Evolutionary conservation across 257 asterid genomes (phyloP).

Genomic region (Capsicum baccatum): DNA sequence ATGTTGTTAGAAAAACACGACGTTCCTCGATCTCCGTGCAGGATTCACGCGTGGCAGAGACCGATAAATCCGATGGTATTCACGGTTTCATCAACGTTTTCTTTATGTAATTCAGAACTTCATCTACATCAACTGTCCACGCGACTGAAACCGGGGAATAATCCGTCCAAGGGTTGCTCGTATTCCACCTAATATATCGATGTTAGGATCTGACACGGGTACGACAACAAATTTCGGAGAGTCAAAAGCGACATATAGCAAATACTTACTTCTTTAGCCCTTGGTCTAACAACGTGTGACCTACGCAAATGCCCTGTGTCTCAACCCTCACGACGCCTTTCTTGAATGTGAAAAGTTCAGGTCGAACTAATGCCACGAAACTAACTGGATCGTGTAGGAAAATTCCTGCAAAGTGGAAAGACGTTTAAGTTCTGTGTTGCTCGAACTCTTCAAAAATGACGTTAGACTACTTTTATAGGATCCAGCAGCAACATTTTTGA

Average conservation of each 20-base stretch:
- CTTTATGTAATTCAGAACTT: conserved; percentile 61
- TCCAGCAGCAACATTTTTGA: background rate
- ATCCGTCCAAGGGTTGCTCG: conserved; percentile 87
- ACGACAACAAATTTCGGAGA: background rate
- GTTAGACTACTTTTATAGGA: background rate
- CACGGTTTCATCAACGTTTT: conserved; percentile 67
- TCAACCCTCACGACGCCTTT: conserved; percentile 96
- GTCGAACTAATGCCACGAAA: conserved; percentile 85
- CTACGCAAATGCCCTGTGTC: conserved; percentile 90
- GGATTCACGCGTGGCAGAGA: background rate
- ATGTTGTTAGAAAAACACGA: background rate
- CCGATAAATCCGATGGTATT: conserved; percentile 23
- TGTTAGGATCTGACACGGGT: background rate
- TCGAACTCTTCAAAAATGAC: background rate
- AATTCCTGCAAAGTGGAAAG: conserved; percentile 53
- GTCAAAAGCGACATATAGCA: background rate
- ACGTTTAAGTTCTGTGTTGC: background rate
- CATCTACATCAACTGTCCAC: conserved; percentile 83
- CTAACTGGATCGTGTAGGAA: conserved; percentile 97
- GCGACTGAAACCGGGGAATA: conserved; percentile 88
- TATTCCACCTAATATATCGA: conserved; percentile 68
- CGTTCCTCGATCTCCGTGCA: background rate
- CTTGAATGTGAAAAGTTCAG: conserved; percentile 91
- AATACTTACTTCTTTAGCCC: conserved; percentile 74
- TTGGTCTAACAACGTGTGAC: conserved; percentile 92